A percentile compares a stretch with the other conserved stretches of the same genome.
Evolutionary conservation across 2,329 filamentous ascomycete genomes (phyloP).

Genomic region (Colletotrichum theobromicola): DNA sequence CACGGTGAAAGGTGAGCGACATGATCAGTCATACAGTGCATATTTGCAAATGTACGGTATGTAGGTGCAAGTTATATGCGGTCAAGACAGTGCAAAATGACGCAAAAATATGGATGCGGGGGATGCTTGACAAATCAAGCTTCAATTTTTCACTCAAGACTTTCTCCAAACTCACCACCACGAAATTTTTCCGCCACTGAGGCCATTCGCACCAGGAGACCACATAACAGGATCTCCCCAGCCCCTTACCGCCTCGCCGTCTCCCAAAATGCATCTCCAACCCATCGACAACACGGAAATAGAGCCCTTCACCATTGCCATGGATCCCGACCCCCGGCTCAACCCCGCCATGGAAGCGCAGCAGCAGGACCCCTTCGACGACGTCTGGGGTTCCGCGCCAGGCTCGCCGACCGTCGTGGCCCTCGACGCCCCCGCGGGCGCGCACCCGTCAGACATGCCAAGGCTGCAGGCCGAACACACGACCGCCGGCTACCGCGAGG

Average conservation of each 20-base stretch:
- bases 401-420: slow-evolving; percentile 4
- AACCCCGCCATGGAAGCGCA: neutral
- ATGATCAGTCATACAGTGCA: neutral
- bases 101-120: neutral
- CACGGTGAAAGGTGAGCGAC: neutral
- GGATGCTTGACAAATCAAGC: slow-evolving; percentile 16
- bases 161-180: neutral
- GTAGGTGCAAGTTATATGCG: accelerated
- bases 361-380: slow-evolving; percentile 22
- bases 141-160: neutral
- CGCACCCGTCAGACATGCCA: slow-evolving; percentile 68
- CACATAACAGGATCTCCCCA: neutral
- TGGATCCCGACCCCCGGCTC: slow-evolving; percentile 1
- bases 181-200: neutral
- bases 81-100: neutral
- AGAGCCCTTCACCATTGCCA: slow-evolving; percentile 22
- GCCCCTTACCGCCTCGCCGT: neutral
- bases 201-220: neutral
- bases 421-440: neutral
- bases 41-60: neutral
- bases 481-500: slow-evolving; percentile 90
- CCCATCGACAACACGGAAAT: slow-evolving; percentile 23
- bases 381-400: slow-evolving; percentile 26
- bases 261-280: slow-evolving; percentile 21
- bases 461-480: slow-evolving; percentile 78